Conservation (phyloP, 331 rosid genomes). For the Quercus lobata region DNA sequence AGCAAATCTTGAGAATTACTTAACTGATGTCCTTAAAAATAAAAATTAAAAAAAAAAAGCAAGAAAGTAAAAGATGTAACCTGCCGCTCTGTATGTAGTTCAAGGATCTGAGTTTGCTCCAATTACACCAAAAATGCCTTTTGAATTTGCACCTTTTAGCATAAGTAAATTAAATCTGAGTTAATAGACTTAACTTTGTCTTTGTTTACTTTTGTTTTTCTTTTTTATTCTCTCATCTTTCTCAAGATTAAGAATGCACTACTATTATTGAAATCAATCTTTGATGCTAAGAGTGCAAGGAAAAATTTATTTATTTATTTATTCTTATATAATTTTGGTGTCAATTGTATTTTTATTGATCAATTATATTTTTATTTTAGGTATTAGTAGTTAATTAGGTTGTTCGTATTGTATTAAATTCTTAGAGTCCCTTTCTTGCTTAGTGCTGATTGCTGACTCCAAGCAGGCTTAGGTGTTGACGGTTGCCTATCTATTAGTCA, state of each 20-base stretch:
- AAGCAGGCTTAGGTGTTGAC: no score
- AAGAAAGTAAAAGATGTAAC: neutral
- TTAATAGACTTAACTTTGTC: neutral
- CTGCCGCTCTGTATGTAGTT: conserved; percentile 5
- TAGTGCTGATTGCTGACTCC: no score
- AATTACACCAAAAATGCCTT: neutral
- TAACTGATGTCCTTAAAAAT: neutral
- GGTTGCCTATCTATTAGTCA: no score
- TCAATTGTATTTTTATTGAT: no score
- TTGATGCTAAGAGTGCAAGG: no score
- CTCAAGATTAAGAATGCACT: neutral
- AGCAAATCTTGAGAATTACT: neutral
- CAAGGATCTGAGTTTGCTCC: neutral
- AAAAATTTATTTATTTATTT: no score
- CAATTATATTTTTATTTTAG: no score
- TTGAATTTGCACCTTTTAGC: neutral
- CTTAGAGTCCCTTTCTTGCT: no score
- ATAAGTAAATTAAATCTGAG: neutral
- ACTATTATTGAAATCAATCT: neutral
- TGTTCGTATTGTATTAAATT: no score
- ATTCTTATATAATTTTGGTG: no score
- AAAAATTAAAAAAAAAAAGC: neutral
- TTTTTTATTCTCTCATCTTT: neutral
- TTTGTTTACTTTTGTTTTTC: neutral
- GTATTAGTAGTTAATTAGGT: no score